phyloP scores from a whole-genome alignment of 768 basidiomycete genomes.

The button mushroom (Agaricus bisporus) region DNA sequence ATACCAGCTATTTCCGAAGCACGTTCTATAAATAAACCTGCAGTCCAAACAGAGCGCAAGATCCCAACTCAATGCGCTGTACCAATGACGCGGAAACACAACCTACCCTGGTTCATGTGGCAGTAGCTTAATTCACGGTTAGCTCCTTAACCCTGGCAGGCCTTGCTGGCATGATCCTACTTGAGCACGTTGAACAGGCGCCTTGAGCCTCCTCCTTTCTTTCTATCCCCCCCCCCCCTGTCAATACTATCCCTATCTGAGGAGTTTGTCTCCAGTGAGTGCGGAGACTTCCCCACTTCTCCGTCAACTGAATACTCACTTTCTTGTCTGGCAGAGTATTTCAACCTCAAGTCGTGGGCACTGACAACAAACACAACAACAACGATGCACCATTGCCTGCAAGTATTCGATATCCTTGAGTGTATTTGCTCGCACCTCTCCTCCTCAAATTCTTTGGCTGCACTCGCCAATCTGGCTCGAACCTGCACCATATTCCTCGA shows the following conservation, averaged over 20 bases:
- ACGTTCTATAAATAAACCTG: neutral
- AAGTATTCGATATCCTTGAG: slow-evolving; percentile 3
- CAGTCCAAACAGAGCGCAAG: neutral
- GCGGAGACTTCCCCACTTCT: neutral
- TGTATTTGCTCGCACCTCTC: slow-evolving; percentile 4
- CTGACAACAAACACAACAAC: neutral
- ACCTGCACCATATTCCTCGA: slow-evolving; percentile 9
- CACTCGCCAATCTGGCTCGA: slow-evolving; percentile 4
- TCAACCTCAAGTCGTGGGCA: neutral
- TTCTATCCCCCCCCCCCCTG: neutral
- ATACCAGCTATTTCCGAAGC: too few species aligned
- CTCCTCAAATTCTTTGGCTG: neutral
- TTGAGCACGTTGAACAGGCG: neutral
- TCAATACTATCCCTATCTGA: neutral
- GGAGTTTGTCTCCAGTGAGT: neutral
- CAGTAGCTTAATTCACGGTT: neutral
- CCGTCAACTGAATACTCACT: neutral
- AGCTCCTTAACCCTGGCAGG: neutral
- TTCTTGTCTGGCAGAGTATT: neutral
- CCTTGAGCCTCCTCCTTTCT: neutral
- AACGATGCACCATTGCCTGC: slow-evolving; percentile 5
- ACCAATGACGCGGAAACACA: neutral
- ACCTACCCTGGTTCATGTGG: neutral
- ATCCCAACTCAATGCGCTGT: neutral
- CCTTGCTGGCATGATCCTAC: neutral